phyloP scores from a whole-genome alignment of 1,284 basidiomycete genomes.

The Ustilago tritici region DNA sequence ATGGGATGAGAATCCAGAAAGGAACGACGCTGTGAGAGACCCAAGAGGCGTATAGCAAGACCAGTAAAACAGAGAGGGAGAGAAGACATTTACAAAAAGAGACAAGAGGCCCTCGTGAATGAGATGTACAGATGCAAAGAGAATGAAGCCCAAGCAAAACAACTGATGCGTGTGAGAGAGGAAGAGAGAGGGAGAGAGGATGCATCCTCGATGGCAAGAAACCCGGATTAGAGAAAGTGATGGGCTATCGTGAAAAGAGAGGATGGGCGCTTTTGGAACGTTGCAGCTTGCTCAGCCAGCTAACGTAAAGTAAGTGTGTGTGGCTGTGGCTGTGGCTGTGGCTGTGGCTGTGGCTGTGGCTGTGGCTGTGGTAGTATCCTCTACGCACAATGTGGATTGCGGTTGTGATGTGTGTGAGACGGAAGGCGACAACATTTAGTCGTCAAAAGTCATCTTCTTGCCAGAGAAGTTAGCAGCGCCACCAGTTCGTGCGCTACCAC shows the following conservation, averaged over 20 bases:
- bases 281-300: neutral
- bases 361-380: slow-evolving; percentile 14
- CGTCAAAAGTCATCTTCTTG: slow-evolving; percentile 83
- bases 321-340: no score
- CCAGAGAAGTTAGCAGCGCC: slow-evolving; percentile 81
- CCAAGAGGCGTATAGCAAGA: neutral
- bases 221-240: slow-evolving; percentile 8
- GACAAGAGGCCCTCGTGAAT: slow-evolving; percentile 9
- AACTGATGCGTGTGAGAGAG: neutral
- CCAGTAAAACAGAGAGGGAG: slow-evolving; percentile 3
- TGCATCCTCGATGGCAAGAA: slow-evolving; percentile 8
- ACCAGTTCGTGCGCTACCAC: slow-evolving; percentile 75
- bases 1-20: slow-evolving; percentile 14
- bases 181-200: slow-evolving; percentile 2
- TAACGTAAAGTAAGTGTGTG: neutral
- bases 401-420: neutral
- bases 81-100: slow-evolving; percentile 26
- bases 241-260: neutral
- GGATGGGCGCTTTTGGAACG: slow-evolving; percentile 41
- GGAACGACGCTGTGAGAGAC: slow-evolving; percentile 7
- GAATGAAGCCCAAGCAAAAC: neutral
- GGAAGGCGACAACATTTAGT: slow-evolving; percentile 44
- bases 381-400: neutral
- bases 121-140: slow-evolving; percentile 28
- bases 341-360: neutral